phyloP scores from a whole-genome alignment of 352 stramenopile genomes.

The Elongisporangium anandrum region DNA sequence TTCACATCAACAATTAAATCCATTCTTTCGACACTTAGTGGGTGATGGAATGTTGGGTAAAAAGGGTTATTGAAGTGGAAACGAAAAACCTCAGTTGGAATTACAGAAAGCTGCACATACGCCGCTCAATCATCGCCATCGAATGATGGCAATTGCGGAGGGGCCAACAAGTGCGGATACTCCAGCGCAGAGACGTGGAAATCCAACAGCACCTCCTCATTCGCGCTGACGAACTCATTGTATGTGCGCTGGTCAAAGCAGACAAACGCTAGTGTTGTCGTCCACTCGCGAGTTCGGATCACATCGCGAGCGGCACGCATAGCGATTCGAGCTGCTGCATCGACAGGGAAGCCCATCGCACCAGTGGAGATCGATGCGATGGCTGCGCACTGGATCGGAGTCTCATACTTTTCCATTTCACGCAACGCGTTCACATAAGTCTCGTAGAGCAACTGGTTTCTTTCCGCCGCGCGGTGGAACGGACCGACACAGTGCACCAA shows the following conservation, averaged over 20 bases:
- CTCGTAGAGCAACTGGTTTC: slow-evolving; percentile 30
- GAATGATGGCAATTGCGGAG: too few species aligned
- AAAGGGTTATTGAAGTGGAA: background rate
- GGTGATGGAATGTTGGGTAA: background rate
- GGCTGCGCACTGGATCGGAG: slow-evolving; percentile 28
- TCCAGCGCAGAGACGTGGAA: background rate
- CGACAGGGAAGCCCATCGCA: slow-evolving; percentile 21
- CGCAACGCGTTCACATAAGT: slow-evolving; percentile 47
- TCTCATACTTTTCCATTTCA: slow-evolving; percentile 16
- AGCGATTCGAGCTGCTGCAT: slow-evolving; percentile 29
- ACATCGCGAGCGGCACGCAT: slow-evolving; percentile 35
- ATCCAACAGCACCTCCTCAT: background rate
- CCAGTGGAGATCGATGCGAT: slow-evolving; percentile 62
- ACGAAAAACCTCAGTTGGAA: too few species aligned
- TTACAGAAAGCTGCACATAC: too few species aligned
- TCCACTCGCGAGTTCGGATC: slow-evolving; percentile 30
- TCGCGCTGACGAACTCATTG: background rate
- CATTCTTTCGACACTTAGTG: too few species aligned
- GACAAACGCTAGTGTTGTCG: slow-evolving; percentile 40
- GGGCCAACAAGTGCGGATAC: background rate
- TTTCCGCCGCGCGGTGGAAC: background rate
- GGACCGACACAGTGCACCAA: slow-evolving; percentile 61
- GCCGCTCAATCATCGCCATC: too few species aligned
- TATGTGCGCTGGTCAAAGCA: slow-evolving; percentile 29
- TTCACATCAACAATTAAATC: too few species aligned